Evolutionary conservation across 768 basidiomycete species (phyloP), one percentile per base, ranked within the genome.

Genomic region (Lactarius hengduanensis): DNA sequence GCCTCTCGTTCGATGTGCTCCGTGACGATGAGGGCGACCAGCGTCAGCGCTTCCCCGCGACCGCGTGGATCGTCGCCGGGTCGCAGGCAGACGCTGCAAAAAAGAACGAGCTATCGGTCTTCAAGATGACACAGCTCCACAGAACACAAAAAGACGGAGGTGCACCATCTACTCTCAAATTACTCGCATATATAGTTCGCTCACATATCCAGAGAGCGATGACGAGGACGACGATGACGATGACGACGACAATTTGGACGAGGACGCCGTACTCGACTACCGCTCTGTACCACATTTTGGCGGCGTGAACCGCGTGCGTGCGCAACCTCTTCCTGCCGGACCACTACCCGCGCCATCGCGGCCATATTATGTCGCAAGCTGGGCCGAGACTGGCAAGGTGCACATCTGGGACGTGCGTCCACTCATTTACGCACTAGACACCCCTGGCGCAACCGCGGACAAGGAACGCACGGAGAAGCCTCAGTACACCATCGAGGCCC

Each of bases 311-410:
- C 91, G 97, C 40, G 82, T 97, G 62, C 92, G 97, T 62, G 94
- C 92, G 0, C 94, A 96, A 74, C 92, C 92, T n/a, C 78, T 92
- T n/a, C 82, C 91, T 11, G 75, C 80, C 6, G 84, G 83, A 28
- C 81, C 86, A n/a, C 80, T 90, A 36, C 85, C 86, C 20, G 84
- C 89, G 5, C 80, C 81, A 38, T 83, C 89, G 2, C 89, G 89
- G 70, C 92, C 96, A 1, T 99, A 99, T 77, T 88, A 92, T 75
- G 88, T 92, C 69, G 94, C 97, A 22, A 90, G 91, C 3, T 98
- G 95, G 90, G 84, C 94, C 36, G 97, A 99, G 72, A 97, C 94
- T 1, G 97, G 97, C 50, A 97, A 97, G 77, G 94, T 98, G 10
- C 89, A 98, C 77, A 92, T 99, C 71, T 99, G 89, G 85, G 91